phyloP scores from a whole-genome alignment of 2,329 filamentous ascomycete genomes.

The Rugonectria rugulosa region DNA sequence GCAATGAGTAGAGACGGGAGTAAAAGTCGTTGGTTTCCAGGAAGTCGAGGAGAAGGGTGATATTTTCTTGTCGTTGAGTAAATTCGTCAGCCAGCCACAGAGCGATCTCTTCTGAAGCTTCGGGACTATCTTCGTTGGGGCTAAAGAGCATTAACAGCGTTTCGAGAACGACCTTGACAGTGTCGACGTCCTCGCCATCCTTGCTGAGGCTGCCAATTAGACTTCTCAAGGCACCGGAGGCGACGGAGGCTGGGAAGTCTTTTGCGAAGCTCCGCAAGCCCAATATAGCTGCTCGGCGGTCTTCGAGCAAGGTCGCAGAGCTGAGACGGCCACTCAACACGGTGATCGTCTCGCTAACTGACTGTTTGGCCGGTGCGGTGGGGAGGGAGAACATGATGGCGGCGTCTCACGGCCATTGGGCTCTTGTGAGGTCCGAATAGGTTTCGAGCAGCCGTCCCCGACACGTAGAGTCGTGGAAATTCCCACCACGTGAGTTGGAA shows the following conservation, averaged over 20 bases:
- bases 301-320: conserved; percentile 91
- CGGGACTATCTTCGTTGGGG: conserved; percentile 75
- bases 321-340: conserved; percentile 86
- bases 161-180: conserved; percentile 92
- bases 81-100: conserved; percentile 98
- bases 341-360: conserved; percentile 91
- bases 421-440: conserved; percentile 18
- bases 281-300: conserved; percentile 90
- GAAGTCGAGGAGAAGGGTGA: conserved; percentile 87
- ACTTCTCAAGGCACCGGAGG: conserved; percentile 88
- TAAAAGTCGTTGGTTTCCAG: conserved; percentile 90
- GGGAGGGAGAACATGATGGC: conserved; percentile 68
- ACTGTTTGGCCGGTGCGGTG: conserved; percentile 89
- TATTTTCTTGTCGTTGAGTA: conserved; percentile 96
- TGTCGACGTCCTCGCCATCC: conserved; percentile 95
- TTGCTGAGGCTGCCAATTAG: conserved; percentile 85
- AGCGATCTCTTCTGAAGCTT: conserved; percentile 95
- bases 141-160: conserved; percentile 93
- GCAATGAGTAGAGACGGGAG: conserved; percentile 87
- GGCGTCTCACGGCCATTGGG: conserved; percentile 42
- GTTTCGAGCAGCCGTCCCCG: conserved; percentile 27
- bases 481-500: neutral
- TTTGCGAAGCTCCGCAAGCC: conserved; percentile 96
- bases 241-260: conserved; percentile 93
- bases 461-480: conserved; percentile 3